Evolutionary conservation across 805 yeast species (phyloP).

Genomic region (Saccharomycopsis schoenii): DNA sequence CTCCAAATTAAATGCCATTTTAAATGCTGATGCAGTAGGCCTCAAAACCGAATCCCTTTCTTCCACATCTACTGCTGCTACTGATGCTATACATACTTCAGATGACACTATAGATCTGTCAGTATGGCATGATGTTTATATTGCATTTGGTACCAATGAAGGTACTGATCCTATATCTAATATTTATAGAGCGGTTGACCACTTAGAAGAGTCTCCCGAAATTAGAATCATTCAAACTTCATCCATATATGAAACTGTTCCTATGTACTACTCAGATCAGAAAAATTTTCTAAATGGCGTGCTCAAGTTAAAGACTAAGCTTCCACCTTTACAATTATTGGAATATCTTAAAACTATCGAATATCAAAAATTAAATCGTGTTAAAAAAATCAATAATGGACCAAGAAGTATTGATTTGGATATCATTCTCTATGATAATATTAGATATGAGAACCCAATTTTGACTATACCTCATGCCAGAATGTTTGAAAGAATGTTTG

Average conservation of each 20-base stretch:
- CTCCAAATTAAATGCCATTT: slow-evolving; percentile 81
- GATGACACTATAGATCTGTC: neutral
- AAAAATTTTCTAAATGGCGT: slow-evolving; percentile 79
- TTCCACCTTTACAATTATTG: slow-evolving; percentile 58
- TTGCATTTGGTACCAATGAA: slow-evolving; percentile 85
- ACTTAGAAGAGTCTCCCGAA: slow-evolving; percentile 21
- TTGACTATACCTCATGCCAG: slow-evolving; percentile 78
- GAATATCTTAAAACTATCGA: slow-evolving; percentile 63
- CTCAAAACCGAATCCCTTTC: neutral
- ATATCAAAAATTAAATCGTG: slow-evolving; percentile 56
- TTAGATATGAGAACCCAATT: slow-evolving; percentile 26
- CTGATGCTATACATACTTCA: slow-evolving; percentile 3
- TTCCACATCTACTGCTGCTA: neutral
- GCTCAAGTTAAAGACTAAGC: slow-evolving; percentile 48
- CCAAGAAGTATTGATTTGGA: slow-evolving; percentile 90
- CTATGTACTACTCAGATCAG: slow-evolving; percentile 85
- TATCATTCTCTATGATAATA: slow-evolving; percentile 58
- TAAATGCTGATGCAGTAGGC: slow-evolving; percentile 84
- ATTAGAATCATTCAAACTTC: slow-evolving; percentile 54
- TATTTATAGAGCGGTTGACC: slow-evolving; percentile 38
- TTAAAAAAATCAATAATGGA: slow-evolving; percentile 77
- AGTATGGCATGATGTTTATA: slow-evolving; percentile 42
- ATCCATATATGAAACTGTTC: slow-evolving; percentile 76
- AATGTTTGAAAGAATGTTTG: slow-evolving; percentile 86
- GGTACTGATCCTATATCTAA: slow-evolving; percentile 57